Evolutionary conservation across 257 asterid species (phyloP).

Genomic region (Capsicum baccatum): DNA sequence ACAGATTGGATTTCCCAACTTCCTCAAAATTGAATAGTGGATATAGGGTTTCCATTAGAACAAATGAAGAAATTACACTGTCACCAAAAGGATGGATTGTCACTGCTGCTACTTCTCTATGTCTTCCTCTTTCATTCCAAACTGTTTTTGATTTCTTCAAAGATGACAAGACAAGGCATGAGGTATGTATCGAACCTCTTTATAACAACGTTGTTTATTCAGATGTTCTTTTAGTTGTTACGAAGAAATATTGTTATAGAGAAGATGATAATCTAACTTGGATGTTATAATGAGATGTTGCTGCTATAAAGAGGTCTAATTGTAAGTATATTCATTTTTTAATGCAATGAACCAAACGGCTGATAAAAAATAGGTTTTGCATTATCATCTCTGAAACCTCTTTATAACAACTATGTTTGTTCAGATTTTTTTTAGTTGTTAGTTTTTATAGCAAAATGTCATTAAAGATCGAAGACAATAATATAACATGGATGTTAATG

Average conservation of each 20-base stretch:
- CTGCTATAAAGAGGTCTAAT: no score
- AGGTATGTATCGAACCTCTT: slow-evolving; percentile 38
- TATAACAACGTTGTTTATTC: not conserved
- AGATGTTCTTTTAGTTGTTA: not conserved
- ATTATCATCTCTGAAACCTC: no score
- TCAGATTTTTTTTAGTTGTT: no score
- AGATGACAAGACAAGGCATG: slow-evolving; percentile 56
- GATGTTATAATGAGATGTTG: not conserved
- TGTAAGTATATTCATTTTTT: no score
- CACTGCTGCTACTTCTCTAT: slow-evolving; percentile 60
- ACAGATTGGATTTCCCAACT: slow-evolving; percentile 48
- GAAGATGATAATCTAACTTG: not conserved
- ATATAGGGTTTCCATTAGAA: slow-evolving; percentile 51
- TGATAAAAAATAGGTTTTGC: no score
- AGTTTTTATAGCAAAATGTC: no score
- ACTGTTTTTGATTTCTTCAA: slow-evolving; percentile 57
- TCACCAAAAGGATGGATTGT: slow-evolving; percentile 50
- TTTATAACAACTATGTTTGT: no score
- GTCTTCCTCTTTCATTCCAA: slow-evolving; percentile 60
- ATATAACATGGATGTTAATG: not conserved
- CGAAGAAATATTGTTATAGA: not conserved
- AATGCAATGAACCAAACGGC: no score
- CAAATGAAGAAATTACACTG: slow-evolving; percentile 43
- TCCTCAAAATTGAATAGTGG: slow-evolving; percentile 45
- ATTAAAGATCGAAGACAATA: no score